A percentile compares a stretch with the other conserved stretches of the same genome.
These are phyloP conservation scores for Alternaria infectoria DNA, from an alignment of 2,329 filamentous ascomycete genomes.

Conservation along the genomic window DNA sequence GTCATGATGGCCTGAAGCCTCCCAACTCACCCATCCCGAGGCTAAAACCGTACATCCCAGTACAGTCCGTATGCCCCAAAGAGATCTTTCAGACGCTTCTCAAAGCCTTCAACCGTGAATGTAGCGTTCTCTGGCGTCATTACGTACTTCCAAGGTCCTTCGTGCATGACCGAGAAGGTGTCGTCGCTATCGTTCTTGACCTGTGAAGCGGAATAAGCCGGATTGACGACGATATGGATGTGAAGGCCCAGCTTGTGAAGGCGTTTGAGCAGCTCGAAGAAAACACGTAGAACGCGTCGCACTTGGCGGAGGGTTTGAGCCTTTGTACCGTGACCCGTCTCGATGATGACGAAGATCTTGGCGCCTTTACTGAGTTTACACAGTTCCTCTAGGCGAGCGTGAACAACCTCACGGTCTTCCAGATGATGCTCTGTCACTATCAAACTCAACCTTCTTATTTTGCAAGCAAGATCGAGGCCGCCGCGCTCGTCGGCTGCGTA, in stretches of 20 bases:
- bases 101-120: background rate
- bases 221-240: background rate
- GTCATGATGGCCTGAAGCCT: background rate
- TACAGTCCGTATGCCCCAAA: background rate
- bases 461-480: background rate
- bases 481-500: background rate
- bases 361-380: background rate
- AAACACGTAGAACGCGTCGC: background rate
- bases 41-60: background rate
- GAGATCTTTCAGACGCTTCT: background rate
- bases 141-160: background rate
- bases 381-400: background rate
- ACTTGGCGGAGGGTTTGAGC: background rate
- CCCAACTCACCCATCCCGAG: too few relatives aligned
- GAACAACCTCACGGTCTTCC: background rate
- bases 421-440: background rate
- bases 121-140: background rate
- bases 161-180: background rate
- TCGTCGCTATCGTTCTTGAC: background rate
- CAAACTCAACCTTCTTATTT: background rate
- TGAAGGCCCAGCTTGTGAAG: background rate
- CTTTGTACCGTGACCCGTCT: background rate
- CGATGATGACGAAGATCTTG: background rate
- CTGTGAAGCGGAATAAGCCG: background rate
- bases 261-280: background rate